Base-by-base conservation (phyloP, 306 rosid genomes). In the Urtica urens region DNA sequence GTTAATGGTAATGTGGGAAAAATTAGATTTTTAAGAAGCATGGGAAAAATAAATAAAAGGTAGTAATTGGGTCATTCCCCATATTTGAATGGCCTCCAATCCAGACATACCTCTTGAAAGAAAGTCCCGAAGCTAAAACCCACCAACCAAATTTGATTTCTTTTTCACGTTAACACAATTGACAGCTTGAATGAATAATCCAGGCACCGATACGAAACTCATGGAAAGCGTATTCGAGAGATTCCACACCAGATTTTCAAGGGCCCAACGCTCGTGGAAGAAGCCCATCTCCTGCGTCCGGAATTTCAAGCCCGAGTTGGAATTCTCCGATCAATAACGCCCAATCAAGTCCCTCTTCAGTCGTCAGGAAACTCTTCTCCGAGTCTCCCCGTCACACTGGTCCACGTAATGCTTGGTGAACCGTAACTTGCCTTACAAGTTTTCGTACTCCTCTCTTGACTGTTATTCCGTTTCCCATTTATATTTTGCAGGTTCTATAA, bases 61-160 rank as follows among this genome's bases (percentile, higher is more conserved):
- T n/a, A n/a, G n/a, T n/a, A n/a, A n/a, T n/a, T n/a, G 12, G 8
- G 21, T 2, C 38, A 19, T 30, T 23, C 16, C 22, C 35, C 57
- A 77, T 76, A 28, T 33, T 67, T 39, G 97, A 84, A 49, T 70
- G 95, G 57, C 76, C 58, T 60, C 97, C 97, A 48, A 81, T 58
- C 97, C 97, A 88, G 59, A 88, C 76, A 72, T 81, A 79, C 61
- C 83, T 60, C 82, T 88, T 95, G 42, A 53, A 72, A 68, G 76
- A 82, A 66, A 90, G 84, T 62, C 84, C 79, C 23, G 84, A 95
- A 51, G 79, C 67, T 39, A 88, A 69, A 50, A 78, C 69, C 84
- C 97, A 78, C 81, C 95, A 11, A 93, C 53, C 53, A 81, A 84
- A 55, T 76, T 88, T 86, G 74, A 84, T 55, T 81, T 64, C 80